These are phyloP conservation scores for Parachaetomium inaequale DNA, from an alignment of 495 filamentous ascomycete species.

Conservation along the genomic window DNA sequence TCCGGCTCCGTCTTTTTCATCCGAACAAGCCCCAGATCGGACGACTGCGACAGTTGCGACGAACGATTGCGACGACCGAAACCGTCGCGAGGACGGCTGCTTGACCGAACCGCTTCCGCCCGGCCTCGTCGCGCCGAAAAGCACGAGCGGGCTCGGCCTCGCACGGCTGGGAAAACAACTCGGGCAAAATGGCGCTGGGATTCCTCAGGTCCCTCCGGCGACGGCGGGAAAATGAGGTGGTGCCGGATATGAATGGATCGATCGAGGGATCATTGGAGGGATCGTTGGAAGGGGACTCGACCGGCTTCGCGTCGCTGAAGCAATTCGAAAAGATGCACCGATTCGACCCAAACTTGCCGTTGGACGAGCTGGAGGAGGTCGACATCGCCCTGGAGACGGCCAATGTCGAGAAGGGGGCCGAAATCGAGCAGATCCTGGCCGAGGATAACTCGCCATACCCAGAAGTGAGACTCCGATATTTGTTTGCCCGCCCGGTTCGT, in stretches of 20 bases:
- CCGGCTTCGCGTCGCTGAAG: constrained; percentile 37
- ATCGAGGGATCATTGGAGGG: constrained; percentile 32
- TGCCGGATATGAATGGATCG: constrained; percentile 25
- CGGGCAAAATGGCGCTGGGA: constrained; percentile 16
- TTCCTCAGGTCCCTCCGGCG: constrained; percentile 29
- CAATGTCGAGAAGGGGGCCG: constrained; percentile 51
- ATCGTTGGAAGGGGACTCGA: constrained; percentile 30
- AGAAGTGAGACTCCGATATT: constrained; percentile 45
- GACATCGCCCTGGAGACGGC: constrained; percentile 54
- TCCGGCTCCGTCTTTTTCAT: background rate
- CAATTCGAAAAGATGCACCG: constrained; percentile 58
- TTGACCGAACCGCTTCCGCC: constrained; percentile 16
- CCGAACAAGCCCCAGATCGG: constrained; percentile 6
- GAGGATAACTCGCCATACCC: constrained; percentile 68
- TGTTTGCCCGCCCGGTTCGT: background rate
- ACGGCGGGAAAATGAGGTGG: constrained; percentile 27
- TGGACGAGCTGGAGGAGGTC: constrained; percentile 58
- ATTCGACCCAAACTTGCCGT: constrained; percentile 66
- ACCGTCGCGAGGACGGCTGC: constrained; percentile 10
- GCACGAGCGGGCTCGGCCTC: constrained; percentile 18
- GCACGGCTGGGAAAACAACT: background rate
- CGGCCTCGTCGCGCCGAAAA: constrained; percentile 27
- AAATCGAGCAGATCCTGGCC: constrained; percentile 55
- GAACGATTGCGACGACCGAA: constrained; percentile 14
- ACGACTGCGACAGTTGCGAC: background rate